These are phyloP conservation scores for Pichia sp. DNA, from an alignment of 1,139 yeast genomes.

Conservation along the genomic window DNA sequence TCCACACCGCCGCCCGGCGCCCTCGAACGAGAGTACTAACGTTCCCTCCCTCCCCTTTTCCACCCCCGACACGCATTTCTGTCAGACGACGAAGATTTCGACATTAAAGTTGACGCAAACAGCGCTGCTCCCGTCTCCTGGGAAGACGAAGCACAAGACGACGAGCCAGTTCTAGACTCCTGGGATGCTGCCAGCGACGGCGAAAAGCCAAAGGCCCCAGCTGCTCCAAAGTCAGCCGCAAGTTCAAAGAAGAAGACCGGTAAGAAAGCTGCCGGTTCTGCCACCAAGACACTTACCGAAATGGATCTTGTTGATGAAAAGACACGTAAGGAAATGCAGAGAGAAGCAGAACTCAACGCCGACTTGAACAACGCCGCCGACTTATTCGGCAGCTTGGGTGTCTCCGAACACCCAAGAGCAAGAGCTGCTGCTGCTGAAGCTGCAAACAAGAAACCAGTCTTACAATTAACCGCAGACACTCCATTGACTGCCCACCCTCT, in stretches of 20 bases:
- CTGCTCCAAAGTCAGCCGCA: not conserved
- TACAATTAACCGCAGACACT: conserved; percentile 55
- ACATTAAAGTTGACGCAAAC: conserved; percentile 49
- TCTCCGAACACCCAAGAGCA: conserved; percentile 73
- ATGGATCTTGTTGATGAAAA: conserved; percentile 64
- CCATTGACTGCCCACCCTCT: conserved; percentile 74
- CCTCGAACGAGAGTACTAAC: no score
- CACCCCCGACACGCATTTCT: conserved; percentile 17
- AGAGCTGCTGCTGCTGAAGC: conserved; percentile 38
- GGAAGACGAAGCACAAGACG: conserved; percentile 67
- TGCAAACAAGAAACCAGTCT: conserved; percentile 36
- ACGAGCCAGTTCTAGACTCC: conserved; percentile 73
- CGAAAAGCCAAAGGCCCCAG: conserved; percentile 37
- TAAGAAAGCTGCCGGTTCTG: conserved; percentile 16
- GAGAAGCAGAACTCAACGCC: conserved; percentile 75
- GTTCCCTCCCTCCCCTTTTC: no score
- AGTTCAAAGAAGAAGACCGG: conserved; percentile 20
- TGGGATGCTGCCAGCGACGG: conserved; percentile 83
- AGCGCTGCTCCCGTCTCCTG: conserved; percentile 60
- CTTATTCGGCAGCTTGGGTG: conserved; percentile 80
- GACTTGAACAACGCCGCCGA: conserved; percentile 94
- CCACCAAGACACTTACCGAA: conserved; percentile 39
- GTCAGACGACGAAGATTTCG: conserved; percentile 86
- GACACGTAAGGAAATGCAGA: conserved; percentile 70
- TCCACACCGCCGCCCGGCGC: not conserved